Base-by-base conservation (phyloP, 495 filamentous ascomycete genomes). In the Terfezia boudieri region DNA sequence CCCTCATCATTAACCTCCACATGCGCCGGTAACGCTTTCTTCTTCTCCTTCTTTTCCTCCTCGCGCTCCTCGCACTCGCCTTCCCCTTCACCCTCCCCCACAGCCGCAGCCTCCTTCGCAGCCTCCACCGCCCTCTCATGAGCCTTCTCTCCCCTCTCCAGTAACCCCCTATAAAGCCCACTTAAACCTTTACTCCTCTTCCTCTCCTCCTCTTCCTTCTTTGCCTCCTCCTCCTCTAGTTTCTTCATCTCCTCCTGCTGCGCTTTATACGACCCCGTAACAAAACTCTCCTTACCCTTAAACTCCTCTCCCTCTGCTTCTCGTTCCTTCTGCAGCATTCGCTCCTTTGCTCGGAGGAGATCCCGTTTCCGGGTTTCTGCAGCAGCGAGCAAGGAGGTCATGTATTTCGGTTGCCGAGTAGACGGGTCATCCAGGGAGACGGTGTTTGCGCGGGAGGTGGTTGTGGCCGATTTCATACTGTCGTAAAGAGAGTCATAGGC, bases 291-390 rank as follows among this genome's bases (percentile, higher is more conserved):
- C 67, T 94, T 98, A 57, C 90, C 92, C 0, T 77, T 82, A 63
- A 85, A 95, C 67, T 88, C 86, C 12, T 94, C 92, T 9, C 90
- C 90, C 68, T 98, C 90, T 0, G 80, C 83, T 59, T 89, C 92
- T 37, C 90, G 78, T 66, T 98, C 92, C 49, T 80, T 79, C 60
- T 84, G 80, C 35, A 96, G 70, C 66, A 85, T 72, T 63, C 86
- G 84, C 66, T 98, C 90, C 58, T 86, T 81, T 12, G 90, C 90
- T 9, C 92, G 79, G 37, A 84, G 70, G 51, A 84, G 78, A 68
- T 95, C 90, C 26, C 86, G 82, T 67, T 95, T 94, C 36, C 92
- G 80, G 36, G 86, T 67, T 56, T 87, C 84, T 2, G 90, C 86
- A 1, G 86, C 84, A 11, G 79, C 77, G 20, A 94, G 69, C 23